Percentiles rank a stretch among this genome's conserved stretches.
These are phyloP conservation scores for Tetrapyrgos nigripes DNA, from an alignment of 1,284 basidiomycete genomes.

Conservation along the genomic window DNA sequence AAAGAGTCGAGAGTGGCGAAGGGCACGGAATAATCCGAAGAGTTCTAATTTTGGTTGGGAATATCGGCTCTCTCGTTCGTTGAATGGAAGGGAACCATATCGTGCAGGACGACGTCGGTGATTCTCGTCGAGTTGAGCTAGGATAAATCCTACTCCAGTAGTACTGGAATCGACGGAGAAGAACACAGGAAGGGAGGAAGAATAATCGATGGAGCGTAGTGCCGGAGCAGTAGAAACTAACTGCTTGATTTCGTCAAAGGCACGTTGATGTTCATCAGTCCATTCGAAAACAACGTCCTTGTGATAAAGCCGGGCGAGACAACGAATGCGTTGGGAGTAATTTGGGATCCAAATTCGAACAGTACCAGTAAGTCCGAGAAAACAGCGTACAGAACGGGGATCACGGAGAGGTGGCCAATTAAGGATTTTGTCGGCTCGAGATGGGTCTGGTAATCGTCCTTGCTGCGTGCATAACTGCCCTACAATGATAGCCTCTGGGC, in stretches of 20 bases:
- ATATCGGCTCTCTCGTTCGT: constrained; percentile 41
- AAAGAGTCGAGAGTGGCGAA: neutral
- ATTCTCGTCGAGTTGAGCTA: constrained; percentile 33
- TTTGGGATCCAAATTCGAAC: too few species aligned
- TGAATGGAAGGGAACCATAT: constrained; percentile 44
- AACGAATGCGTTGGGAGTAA: too few species aligned
- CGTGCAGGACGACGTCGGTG: constrained; percentile 24
- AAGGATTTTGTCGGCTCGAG: too few species aligned
- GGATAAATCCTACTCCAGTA: constrained; percentile 39
- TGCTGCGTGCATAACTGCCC: too few species aligned
- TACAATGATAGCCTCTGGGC: too few species aligned
- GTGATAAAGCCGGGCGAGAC: too few species aligned
- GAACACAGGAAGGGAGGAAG: constrained; percentile 25
- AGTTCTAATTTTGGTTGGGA: constrained; percentile 36
- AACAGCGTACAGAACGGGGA: too few species aligned
- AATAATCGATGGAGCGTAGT: constrained; percentile 3
- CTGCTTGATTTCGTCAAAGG: too few species aligned
- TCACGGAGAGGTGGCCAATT: too few species aligned
- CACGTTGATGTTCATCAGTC: too few species aligned
- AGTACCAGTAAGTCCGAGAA: too few species aligned
- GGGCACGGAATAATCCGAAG: constrained; percentile 3
- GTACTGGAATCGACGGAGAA: constrained; percentile 40
- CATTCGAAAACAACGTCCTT: too few species aligned
- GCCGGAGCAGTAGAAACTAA: neutral
- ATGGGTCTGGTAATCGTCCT: constrained; percentile 39